phyloP scores from a whole-genome alignment of 306 rosid genomes.

The Corylus heterophylla region DNA sequence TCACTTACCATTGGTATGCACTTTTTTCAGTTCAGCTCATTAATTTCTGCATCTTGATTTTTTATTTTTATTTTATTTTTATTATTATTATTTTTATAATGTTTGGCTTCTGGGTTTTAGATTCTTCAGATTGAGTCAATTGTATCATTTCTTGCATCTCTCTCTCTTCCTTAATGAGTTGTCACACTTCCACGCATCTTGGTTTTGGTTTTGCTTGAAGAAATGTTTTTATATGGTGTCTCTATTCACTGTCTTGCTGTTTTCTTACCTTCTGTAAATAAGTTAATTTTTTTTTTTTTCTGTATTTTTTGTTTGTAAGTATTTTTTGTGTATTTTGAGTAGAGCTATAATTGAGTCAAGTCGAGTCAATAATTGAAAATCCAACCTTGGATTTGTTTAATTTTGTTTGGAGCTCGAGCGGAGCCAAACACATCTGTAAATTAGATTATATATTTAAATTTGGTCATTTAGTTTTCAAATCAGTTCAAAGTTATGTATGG shows the following conservation, averaged over 20 bases:
- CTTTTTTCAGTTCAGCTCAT: neutral
- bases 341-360: neutral
- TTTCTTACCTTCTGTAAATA: neutral
- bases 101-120: neutral
- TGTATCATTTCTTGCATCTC: neutral
- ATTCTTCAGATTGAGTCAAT: constrained; percentile 8
- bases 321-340: too few relatives aligned
- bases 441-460: too few relatives aligned
- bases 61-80: neutral
- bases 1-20: constrained; percentile 25
- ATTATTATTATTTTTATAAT: neutral
- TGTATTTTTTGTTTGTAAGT: neutral
- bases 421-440: too few relatives aligned
- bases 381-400: too few relatives aligned
- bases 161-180: neutral
- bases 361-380: too few relatives aligned
- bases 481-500: too few relatives aligned
- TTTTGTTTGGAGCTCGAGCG: too few relatives aligned
- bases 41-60: constrained; percentile 3
- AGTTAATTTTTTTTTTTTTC: neutral
- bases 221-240: neutral
- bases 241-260: neutral
- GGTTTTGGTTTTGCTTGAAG: neutral
- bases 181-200: neutral
- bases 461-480: too few relatives aligned